These are phyloP conservation scores for Tephrocybe sp. DNA, from an alignment of 768 basidiomycete species.

Conservation along the genomic window DNA sequence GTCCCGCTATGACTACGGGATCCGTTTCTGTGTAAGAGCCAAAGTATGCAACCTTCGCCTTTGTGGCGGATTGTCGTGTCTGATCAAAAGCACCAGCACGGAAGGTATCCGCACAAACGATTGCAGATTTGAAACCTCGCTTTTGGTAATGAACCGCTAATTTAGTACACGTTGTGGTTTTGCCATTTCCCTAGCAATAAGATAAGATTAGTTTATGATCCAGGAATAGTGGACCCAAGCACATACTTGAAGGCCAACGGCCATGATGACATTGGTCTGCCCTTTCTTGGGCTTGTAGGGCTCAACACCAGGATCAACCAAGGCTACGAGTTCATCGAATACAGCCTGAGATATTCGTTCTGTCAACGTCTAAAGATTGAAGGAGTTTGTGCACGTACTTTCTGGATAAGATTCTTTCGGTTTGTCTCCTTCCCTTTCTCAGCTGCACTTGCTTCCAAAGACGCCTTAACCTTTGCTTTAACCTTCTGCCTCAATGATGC, in stretches of 20 bases:
- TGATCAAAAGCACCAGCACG: slow-evolving; percentile 99
- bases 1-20: slow-evolving; percentile 89
- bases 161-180: slow-evolving; percentile 99
- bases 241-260: slow-evolving; percentile 88
- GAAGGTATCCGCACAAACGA: slow-evolving; percentile 99
- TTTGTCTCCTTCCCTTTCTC: slow-evolving; percentile 80
- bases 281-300: slow-evolving; percentile 97
- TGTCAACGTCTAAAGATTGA: background rate
- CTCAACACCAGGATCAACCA: slow-evolving; percentile 94
- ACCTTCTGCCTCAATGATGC: slow-evolving; percentile 84
- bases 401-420: slow-evolving; percentile 87
- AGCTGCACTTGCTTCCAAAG: slow-evolving; percentile 58
- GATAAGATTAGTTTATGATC: too few relatives aligned
- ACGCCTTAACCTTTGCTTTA: slow-evolving; percentile 83
- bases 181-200: slow-evolving; percentile 80
- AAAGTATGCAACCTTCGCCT: slow-evolving; percentile 98
- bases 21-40: slow-evolving; percentile 99
- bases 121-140: slow-evolving; percentile 93
- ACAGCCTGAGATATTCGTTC: slow-evolving; percentile 61
- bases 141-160: slow-evolving; percentile 97
- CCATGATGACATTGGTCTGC: slow-evolving; percentile 93
- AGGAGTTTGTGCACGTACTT: slow-evolving; percentile 45
- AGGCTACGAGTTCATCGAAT: slow-evolving; percentile 91
- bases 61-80: slow-evolving; percentile 96
- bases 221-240: too few relatives aligned